Evolutionary conservation across 1,284 basidiomycete genomes (phyloP), one percentile per base, ranked within the genome.

Genomic region (Phellopilus nigrolimitatus): DNA sequence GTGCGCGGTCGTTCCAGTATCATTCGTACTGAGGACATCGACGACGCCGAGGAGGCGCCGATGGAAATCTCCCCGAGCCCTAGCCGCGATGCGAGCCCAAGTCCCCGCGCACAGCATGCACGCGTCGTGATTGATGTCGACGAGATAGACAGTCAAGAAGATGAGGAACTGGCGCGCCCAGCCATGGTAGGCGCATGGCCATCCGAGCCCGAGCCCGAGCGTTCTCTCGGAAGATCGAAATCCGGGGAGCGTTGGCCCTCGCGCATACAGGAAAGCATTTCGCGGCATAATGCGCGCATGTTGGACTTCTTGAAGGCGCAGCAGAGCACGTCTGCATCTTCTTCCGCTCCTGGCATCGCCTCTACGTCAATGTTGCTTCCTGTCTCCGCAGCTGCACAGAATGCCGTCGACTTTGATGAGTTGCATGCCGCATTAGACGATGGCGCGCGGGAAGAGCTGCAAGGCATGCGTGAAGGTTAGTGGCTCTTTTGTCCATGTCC

Each of bases 41-140:
- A n/a, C n/a, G n/a, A 6, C 8, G 25, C n/a, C 10, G 46, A 27
- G 36, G 34, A 37, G 34, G 34, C 34, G 3, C 34, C 50, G 27
- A 52, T 52, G 50, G 50, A 52, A 19, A 52, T 52, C 21, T 52
- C 50, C 19, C 50, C 50, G 7, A 40, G 36, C 15, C 44, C 34
- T 6, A 49, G 48, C 19, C 38, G 37, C 13, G 15, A 28, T 12
- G 28, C 17, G 15, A 49, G 39, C 17, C 48, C 48, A n/a, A 30
- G n/a, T 15, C 39, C 39, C 46, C 36, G 36, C 38, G 36, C 46
- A 17, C 21, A n/a, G 25, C 15, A 28, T 13, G 13, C 30, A 3
- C 3, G 24, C 12, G 17, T 9, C 13, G 36, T 5, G 4, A 13
- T 10, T 9, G 24, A 13, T 39, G 27, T 19, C 12, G 37, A 31